A percentile compares a stretch with the other conserved stretches of the same genome.
These are phyloP conservation scores for Nicotiana obtusifolia DNA, from an alignment of 257 asterid species.

Conservation along the genomic window DNA sequence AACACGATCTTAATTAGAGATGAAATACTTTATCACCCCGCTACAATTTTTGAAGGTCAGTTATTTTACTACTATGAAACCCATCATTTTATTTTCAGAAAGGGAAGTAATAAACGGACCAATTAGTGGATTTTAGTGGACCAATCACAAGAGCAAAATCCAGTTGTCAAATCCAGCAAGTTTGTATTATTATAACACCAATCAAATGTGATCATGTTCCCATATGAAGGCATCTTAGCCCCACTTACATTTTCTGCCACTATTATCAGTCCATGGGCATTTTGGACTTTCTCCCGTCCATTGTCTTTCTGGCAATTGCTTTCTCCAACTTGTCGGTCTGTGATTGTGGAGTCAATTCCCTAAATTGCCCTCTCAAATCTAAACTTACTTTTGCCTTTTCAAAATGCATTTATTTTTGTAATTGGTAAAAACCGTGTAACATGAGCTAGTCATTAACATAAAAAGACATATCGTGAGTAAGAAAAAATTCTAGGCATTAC, in stretches of 20 bases:
- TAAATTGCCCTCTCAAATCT: neutral
- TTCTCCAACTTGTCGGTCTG: conserved; percentile 4
- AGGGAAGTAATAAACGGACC: neutral
- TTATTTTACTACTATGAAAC: no score
- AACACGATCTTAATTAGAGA: no score
- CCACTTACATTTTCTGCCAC: conserved; percentile 14
- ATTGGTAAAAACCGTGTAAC: neutral
- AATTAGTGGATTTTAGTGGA: neutral
- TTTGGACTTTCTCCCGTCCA: conserved; percentile 11
- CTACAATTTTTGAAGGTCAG: no score
- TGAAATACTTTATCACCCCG: no score
- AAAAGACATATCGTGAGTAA: no score
- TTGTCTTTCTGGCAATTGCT: neutral
- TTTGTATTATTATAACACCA: conserved; percentile 20
- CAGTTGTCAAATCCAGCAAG: conserved; percentile 44
- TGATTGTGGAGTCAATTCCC: neutral
- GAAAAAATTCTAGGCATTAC: no score
- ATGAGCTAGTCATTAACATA: no score
- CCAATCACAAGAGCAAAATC: conserved; percentile 16
- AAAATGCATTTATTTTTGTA: neutral
- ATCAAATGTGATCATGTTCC: conserved; percentile 44
- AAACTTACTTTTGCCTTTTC: neutral
- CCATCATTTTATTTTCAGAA: no score
- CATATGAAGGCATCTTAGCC: conserved; percentile 39
- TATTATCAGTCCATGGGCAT: conserved; percentile 17